A percentile compares a stretch with the other conserved stretches of the same genome.
These are phyloP conservation scores for Silene latifolia DNA, from an alignment of 148 eudicot species.

Conservation along the genomic window DNA sequence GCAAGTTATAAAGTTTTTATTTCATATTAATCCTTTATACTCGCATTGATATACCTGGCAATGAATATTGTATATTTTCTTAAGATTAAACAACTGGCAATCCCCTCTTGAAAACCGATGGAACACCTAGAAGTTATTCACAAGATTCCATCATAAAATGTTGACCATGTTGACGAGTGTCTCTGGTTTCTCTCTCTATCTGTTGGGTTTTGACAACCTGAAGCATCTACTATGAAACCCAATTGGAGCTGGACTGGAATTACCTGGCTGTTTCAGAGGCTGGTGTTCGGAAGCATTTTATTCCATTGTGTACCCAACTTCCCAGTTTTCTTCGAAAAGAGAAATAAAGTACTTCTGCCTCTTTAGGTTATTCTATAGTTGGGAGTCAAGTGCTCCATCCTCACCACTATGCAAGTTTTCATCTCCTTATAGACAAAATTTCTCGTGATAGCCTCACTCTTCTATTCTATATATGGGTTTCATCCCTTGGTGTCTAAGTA, in stretches of 20 bases:
- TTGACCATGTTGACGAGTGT: neutral
- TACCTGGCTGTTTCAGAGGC: too few species aligned
- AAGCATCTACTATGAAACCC: neutral
- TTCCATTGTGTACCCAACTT: neutral
- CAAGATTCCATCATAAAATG: neutral
- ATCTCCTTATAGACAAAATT: neutral
- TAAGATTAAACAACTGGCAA: neutral
- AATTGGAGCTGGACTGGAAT: too few species aligned
- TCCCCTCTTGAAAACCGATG: neutral
- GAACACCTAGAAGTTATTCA: neutral
- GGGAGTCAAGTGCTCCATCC: neutral
- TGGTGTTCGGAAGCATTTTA: neutral
- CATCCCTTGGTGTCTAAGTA: neutral
- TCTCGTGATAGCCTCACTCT: neutral
- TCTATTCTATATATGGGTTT: neutral
- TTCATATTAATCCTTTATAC: neutral
- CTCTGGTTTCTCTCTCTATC: too few species aligned
- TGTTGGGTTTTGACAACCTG: neutral
- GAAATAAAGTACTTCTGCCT: neutral
- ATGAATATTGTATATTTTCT: neutral
- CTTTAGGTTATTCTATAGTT: neutral
- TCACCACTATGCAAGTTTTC: neutral
- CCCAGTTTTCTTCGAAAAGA: neutral
- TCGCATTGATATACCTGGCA: neutral
- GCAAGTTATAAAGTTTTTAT: neutral